Conservation (phyloP, 345 rosid species). For the Trapa bicornis region DNA sequence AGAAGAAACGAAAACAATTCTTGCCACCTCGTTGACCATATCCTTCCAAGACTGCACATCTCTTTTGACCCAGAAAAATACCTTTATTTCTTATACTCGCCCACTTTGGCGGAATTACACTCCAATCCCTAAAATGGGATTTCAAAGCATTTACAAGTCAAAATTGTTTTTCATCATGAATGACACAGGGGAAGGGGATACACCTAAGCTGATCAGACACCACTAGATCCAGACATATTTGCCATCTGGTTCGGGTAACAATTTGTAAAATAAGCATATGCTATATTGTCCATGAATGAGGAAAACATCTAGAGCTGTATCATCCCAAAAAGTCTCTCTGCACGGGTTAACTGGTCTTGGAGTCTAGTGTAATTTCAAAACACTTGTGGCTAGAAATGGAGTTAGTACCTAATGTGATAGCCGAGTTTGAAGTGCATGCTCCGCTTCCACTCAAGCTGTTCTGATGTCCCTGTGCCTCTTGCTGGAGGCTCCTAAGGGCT, state of each 20-base stretch:
- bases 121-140: too few species aligned
- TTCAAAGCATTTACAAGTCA: too few species aligned
- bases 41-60: neutral
- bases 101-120: too few species aligned
- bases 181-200: too few species aligned
- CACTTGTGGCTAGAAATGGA: neutral
- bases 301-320: neutral
- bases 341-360: neutral
- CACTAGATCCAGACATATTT: too few species aligned
- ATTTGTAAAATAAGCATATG: too few species aligned
- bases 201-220: too few species aligned
- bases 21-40: neutral
- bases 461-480: neutral
- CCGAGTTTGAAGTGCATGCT: neutral
- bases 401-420: neutral
- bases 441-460: constrained; percentile 3
- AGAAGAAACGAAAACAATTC: too few species aligned
- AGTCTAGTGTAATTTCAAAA: neutral
- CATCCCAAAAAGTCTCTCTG: neutral
- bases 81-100: too few species aligned
- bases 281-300: too few species aligned
- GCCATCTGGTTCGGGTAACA: too few species aligned
- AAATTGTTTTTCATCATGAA: too few species aligned
- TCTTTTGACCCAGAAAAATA: neutral
- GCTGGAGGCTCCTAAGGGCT: constrained; percentile 8